Conservation (phyloP, 805 yeast genomes). For the Suhomyces vadensis region DNA sequence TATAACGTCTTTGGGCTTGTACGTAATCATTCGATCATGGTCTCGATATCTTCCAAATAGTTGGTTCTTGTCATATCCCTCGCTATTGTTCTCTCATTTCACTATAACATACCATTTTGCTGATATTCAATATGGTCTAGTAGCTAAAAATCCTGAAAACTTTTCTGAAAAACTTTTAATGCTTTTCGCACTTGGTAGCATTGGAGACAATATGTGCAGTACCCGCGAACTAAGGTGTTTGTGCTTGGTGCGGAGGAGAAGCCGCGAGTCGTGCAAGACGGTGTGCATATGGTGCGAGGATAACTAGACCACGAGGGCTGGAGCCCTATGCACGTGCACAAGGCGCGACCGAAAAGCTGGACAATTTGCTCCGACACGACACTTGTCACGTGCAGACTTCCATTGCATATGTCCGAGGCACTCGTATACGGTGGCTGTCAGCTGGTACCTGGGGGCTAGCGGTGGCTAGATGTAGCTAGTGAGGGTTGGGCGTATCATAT, state of each 20-base stretch:
- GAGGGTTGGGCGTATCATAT: no score
- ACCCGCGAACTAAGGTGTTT: not conserved
- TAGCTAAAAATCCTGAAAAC: constrained; percentile 9
- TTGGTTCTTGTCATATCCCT: not conserved
- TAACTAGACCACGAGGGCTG: constrained; percentile 5
- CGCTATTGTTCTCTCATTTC: not conserved
- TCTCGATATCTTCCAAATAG: not conserved
- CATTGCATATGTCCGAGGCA: no score
- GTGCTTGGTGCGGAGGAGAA: not conserved
- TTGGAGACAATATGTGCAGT: constrained; percentile 3
- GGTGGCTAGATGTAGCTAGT: no score
- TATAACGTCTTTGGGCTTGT: not conserved
- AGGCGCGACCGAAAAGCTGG: no score
- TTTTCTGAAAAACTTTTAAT: constrained; percentile 9
- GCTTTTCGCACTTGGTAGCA: constrained; percentile 3
- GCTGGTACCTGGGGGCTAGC: no score
- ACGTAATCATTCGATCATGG: not conserved
- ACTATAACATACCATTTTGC: constrained; percentile 20
- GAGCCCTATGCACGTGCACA: constrained; percentile 13
- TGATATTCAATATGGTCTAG: constrained; percentile 12
- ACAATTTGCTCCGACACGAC: no score
- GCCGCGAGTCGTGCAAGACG: constrained; percentile 4
- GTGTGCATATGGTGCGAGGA: not conserved
- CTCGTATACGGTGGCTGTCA: no score
- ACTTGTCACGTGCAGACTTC: no score